Percentiles rank a stretch among this genome's conserved stretches.
These are phyloP conservation scores for Heimioporus punctisporus DNA, from an alignment of 1,284 basidiomycete species.

Conservation along the genomic window DNA sequence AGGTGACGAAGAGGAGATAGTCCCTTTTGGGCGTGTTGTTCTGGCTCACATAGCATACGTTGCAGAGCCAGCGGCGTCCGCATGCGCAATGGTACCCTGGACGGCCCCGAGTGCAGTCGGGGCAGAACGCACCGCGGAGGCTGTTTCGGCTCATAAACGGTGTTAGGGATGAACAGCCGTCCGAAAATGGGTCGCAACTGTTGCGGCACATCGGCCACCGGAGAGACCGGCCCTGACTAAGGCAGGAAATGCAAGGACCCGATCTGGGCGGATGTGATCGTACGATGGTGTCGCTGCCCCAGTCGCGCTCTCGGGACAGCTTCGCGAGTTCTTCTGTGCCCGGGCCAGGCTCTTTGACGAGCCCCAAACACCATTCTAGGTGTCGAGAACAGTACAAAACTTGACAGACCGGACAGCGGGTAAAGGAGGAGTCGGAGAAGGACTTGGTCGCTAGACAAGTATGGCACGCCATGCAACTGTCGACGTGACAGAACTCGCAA, in stretches of 20 bases:
- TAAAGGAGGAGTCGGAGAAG: slow-evolving; percentile 5
- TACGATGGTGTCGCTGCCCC: slow-evolving; percentile 11
- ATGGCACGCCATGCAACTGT: slow-evolving; percentile 9
- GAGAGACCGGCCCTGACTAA: background rate
- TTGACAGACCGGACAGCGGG: slow-evolving; percentile 8
- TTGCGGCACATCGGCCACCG: slow-evolving; percentile 10
- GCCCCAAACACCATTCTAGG: slow-evolving; percentile 15
- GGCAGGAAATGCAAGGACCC: slow-evolving; percentile 6
- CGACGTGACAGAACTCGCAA: slow-evolving; percentile 6
- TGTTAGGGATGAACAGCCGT: slow-evolving; percentile 13
- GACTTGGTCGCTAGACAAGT: slow-evolving; percentile 8
- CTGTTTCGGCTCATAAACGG: background rate
- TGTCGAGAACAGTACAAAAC: slow-evolving; percentile 15
- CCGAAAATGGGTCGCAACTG: background rate
- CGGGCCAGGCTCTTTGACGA: slow-evolving; percentile 7
- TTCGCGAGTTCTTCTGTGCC: slow-evolving; percentile 8
- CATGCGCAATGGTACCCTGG: slow-evolving; percentile 10
- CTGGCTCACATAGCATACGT: background rate
- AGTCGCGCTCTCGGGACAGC: slow-evolving; percentile 6
- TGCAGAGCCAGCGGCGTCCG: slow-evolving; percentile 9
- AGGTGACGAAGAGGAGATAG: slow-evolving; percentile 6
- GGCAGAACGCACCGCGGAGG: background rate
- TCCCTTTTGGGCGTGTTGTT: background rate
- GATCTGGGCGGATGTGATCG: slow-evolving; percentile 16
- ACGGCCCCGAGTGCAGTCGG: slow-evolving; percentile 3